Evolutionary conservation across 2,329 filamentous ascomycete genomes (phyloP), one percentile per base, ranked within the genome.

Genomic region (Xylariomycetidae sp.): DNA sequence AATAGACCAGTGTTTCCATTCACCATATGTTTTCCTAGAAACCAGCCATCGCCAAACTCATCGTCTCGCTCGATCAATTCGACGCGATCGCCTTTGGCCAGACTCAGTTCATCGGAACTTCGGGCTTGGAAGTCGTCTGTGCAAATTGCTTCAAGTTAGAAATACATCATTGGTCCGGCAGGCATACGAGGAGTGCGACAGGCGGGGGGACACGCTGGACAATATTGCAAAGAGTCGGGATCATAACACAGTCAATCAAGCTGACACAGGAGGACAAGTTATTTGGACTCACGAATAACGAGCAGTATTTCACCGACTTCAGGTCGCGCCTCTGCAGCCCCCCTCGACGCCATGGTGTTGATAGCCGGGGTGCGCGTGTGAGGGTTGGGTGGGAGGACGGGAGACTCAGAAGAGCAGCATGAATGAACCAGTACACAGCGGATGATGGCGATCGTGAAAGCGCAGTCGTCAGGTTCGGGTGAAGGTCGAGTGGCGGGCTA

Each of bases 41-140:
- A 94, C 86, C 85, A 89, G 34, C 87, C 86, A 60, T 94, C 86
- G 41, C 85, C 85, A 58, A 92, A 94, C 57, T 92, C 86, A 58
- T 92, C 86, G 57, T 92, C 86, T 51, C 85, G 76, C 63, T 92
- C 86, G 44, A 90, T 77, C 42, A 94, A 66, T 64, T 90, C 83
- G 41, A 94, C 82, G 44, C 84, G 79, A 53, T 92, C 85, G 49
- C 85, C 89, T 55, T 94, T 94, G 35, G 78, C 70, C 46, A 98
- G 72, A 49, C 80, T 94, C 54, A 98, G 72, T 70, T 98, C 92
- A 64, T 98, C 92, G 37, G 86, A 84, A 61, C 88, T 94, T 48
- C 92, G 81, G 37, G 90, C 89, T 49, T 81, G 70, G 60, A 98
- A 97, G 63, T 96, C 88, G 64, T 98, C 88, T 94, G 44, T 23